phyloP scores from a whole-genome alignment of 129 eudicot species.

The Chrysanthemum lavandulifolium region DNA sequence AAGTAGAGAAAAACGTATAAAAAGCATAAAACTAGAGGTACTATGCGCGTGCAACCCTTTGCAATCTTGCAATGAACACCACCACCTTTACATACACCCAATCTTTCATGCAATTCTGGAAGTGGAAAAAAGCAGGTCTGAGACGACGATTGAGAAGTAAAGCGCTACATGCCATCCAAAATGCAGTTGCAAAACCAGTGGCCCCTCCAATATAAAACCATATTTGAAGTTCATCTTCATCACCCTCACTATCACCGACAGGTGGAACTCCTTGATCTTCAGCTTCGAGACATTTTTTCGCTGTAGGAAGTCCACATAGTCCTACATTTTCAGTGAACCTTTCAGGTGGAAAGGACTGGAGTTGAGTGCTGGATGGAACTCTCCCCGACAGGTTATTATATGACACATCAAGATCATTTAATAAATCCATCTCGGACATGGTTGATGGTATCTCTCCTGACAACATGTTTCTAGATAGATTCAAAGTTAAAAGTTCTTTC shows the following conservation, averaged over 20 bases:
- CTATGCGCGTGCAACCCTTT: too few species aligned
- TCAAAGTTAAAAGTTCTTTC: background rate
- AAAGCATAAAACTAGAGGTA: background rate
- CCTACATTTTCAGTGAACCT: background rate
- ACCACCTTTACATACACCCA: background rate
- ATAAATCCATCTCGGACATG: background rate
- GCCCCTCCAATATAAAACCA: background rate
- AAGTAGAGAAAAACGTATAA: background rate
- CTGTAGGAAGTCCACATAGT: background rate
- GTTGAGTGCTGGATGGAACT: constrained; percentile 1
- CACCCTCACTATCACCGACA: background rate
- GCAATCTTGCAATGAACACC: background rate
- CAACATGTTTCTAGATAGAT: constrained; percentile 5
- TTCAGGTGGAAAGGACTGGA: background rate
- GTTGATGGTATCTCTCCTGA: background rate
- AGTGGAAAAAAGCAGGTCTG: background rate
- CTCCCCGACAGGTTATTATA: background rate
- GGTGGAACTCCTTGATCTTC: background rate
- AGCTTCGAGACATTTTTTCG: background rate
- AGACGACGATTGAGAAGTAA: background rate
- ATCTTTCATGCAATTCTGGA: background rate
- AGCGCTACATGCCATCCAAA: background rate
- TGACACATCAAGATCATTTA: background rate
- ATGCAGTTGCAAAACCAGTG: background rate
- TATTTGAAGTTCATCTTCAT: background rate